Conservation (phyloP, 1,139 yeast species). For the Nakaseomyces nivariensis region DNA sequence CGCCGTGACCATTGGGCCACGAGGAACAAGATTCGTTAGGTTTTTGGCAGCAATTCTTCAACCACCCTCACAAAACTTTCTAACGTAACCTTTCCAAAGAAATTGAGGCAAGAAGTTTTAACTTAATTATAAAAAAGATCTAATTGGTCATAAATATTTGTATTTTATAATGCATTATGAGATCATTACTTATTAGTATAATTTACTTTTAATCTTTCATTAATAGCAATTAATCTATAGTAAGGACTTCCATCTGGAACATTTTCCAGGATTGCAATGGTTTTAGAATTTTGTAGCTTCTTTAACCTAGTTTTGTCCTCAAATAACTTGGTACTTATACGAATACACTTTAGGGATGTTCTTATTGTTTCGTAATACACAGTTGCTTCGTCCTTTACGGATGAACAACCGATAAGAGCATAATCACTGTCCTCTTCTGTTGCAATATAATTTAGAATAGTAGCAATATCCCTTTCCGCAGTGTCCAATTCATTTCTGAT, state of each 20-base stretch:
- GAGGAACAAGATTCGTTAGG: constrained; percentile 41
- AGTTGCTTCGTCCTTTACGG: neutral
- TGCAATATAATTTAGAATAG: constrained; percentile 6
- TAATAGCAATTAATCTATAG: neutral
- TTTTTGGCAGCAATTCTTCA: neutral
- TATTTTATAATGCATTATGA: neutral
- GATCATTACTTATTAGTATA: neutral
- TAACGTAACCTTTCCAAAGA: too few relatives aligned
- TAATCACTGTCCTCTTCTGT: neutral
- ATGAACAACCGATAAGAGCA: neutral
- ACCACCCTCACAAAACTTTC: neutral
- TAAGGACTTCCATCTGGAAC: neutral
- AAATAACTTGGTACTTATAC: neutral
- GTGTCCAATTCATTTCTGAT: constrained; percentile 14
- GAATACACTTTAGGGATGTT: neutral
- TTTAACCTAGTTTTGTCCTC: neutral
- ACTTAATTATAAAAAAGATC: too few relatives aligned
- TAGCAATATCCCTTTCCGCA: constrained; percentile 14
- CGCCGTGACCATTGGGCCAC: constrained; percentile 93
- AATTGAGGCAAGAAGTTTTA: too few relatives aligned
- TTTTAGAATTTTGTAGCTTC: neutral
- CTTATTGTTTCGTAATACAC: neutral
- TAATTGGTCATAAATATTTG: neutral
- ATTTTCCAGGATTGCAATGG: neutral
- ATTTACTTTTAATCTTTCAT: neutral